Percentiles rank a stretch among this genome's conserved stretches.
Conservation (phyloP, 2,329 filamentous ascomycete genomes). For the Cordyceps tenuipes region DNA sequence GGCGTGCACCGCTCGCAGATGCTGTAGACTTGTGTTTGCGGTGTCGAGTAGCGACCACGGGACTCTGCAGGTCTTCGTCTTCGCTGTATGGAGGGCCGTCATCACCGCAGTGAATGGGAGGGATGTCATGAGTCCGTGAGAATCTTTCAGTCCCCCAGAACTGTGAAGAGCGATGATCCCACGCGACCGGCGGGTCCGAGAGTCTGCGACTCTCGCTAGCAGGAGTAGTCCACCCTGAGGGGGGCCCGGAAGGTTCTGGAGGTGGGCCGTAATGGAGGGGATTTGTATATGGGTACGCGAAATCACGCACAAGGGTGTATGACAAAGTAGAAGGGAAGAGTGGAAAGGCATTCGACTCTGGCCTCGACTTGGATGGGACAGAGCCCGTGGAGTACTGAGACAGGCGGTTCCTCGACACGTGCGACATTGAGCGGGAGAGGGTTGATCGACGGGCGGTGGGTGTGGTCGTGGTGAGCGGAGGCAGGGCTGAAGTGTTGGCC, state of each 20-base stretch:
- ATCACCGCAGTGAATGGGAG: slow-evolving; percentile 76
- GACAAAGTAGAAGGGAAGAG: slow-evolving; percentile 76
- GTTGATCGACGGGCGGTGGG: slow-evolving; percentile 50
- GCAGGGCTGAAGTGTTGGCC: slow-evolving; percentile 45
- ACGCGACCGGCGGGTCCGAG: slow-evolving; percentile 71
- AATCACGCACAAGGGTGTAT: slow-evolving; percentile 90
- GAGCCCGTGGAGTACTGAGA: slow-evolving; percentile 77
- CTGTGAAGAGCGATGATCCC: slow-evolving; percentile 62
- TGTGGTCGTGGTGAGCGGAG: slow-evolving; percentile 47
- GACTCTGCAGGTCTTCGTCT: slow-evolving; percentile 89
- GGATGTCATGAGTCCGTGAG: slow-evolving; percentile 60
- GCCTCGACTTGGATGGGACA: slow-evolving; percentile 61
- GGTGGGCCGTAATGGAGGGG: slow-evolving; percentile 93
- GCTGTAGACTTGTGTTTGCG: slow-evolving; percentile 73
- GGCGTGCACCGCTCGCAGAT: slow-evolving; percentile 34
- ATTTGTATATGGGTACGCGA: slow-evolving; percentile 77
- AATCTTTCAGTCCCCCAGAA: slow-evolving; percentile 45
- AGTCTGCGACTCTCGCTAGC: slow-evolving; percentile 70
- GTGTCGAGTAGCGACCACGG: slow-evolving; percentile 76
- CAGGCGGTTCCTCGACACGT: slow-evolving; percentile 70
- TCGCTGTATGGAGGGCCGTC: slow-evolving; percentile 91
- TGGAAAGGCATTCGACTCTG: slow-evolving; percentile 73
- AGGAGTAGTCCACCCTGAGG: slow-evolving; percentile 76
- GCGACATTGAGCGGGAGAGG: slow-evolving; percentile 59
- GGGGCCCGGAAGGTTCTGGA: slow-evolving; percentile 59